These are phyloP conservation scores for Magnolia sinica DNA, from an alignment of 164 flowering plant species.

Conservation along the genomic window DNA sequence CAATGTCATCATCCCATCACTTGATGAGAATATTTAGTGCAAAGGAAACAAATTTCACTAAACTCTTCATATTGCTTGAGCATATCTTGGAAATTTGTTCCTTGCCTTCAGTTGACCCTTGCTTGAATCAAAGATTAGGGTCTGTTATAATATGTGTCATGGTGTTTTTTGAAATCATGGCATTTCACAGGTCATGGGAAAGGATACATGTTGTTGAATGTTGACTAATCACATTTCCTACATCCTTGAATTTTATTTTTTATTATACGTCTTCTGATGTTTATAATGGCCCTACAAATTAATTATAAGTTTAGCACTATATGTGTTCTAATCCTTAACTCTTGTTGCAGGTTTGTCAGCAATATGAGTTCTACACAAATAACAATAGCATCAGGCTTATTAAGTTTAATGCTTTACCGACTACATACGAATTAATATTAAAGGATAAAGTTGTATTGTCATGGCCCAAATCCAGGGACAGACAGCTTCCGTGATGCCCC, in stretches of 20 bases:
- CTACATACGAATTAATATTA: constrained; percentile 94
- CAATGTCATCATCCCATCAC: too few relatives aligned
- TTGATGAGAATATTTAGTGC: too few relatives aligned
- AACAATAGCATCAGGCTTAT: constrained; percentile 57
- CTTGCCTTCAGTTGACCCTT: too few relatives aligned
- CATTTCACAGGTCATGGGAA: background rate
- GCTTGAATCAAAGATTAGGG: too few relatives aligned
- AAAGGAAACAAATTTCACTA: too few relatives aligned
- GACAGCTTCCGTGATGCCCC: too few relatives aligned
- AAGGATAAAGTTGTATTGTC: constrained; percentile 92
- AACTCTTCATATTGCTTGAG: too few relatives aligned
- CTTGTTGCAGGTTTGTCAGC: constrained; percentile 79
- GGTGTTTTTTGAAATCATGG: background rate
- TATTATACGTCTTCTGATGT: too few relatives aligned
- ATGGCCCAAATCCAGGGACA: too few relatives aligned
- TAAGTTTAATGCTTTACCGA: constrained; percentile 78
- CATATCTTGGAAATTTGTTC: too few relatives aligned
- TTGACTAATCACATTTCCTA: too few relatives aligned
- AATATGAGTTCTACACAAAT: constrained; percentile 76
- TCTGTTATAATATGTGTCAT: background rate
- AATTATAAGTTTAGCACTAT: background rate
- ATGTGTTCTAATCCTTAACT: background rate
- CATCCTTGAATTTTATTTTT: too few relatives aligned
- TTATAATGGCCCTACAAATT: background rate
- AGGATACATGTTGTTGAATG: background rate